These are phyloP conservation scores for Ganoderma lucidum DNA, from an alignment of 1,284 basidiomycete species.

Conservation along the genomic window DNA sequence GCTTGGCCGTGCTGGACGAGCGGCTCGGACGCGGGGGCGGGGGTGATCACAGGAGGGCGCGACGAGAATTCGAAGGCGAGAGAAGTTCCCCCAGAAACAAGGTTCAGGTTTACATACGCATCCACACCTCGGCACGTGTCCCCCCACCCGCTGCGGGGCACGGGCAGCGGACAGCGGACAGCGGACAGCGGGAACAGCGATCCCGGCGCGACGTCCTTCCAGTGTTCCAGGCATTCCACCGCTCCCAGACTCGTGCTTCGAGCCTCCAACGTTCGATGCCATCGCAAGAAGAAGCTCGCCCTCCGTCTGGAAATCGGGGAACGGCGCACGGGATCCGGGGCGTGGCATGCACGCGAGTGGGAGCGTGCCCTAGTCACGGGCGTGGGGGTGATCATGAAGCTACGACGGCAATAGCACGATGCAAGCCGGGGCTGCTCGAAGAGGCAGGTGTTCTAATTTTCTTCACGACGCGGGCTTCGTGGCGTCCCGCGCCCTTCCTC, in stretches of 20 bases:
- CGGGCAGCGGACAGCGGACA: background rate
- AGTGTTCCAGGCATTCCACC: background rate
- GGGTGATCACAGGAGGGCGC: background rate
- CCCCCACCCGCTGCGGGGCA: background rate
- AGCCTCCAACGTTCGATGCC: conserved; percentile 1
- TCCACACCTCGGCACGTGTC: conserved; percentile 23
- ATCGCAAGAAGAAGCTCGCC: background rate
- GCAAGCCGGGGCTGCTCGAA: background rate
- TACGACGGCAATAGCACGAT: no score
- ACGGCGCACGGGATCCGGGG: background rate
- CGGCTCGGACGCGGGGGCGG: background rate
- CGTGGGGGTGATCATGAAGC: background rate
- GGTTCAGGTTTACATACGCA: conserved; percentile 28
- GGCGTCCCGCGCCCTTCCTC: background rate
- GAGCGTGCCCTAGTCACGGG: background rate
- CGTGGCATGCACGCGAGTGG: background rate
- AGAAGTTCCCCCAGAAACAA: conserved; percentile 18
- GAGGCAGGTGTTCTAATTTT: background rate
- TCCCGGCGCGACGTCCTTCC: conserved; percentile 3
- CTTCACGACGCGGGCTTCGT: conserved; percentile 3
- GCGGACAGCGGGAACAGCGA: background rate
- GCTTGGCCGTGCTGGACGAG: background rate
- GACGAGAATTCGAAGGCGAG: conserved; percentile 5
- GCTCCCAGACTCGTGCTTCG: background rate
- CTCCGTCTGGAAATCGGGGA: background rate